phyloP scores from a whole-genome alignment of 2,329 filamentous ascomycete species.

The Beauveria brongniartii region DNA sequence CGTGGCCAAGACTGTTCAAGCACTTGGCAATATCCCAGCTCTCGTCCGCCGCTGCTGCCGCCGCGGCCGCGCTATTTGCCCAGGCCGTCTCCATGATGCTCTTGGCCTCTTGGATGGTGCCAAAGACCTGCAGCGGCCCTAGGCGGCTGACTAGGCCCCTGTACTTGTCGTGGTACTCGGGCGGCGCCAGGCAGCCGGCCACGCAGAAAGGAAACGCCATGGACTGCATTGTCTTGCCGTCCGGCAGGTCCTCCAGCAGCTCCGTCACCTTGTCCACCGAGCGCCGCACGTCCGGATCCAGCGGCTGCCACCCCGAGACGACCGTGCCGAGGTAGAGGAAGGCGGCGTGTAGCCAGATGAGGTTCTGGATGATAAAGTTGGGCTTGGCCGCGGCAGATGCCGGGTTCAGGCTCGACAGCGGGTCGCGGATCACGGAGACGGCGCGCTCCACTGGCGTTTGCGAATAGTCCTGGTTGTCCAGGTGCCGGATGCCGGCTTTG shows the following conservation, averaged over 20 bases:
- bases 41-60: constrained; percentile 24
- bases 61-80: constrained; percentile 22
- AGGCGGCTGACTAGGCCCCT: constrained; percentile 32
- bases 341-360: constrained; percentile 41
- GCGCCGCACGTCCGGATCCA: constrained; percentile 31
- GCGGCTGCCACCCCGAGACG: constrained; percentile 43
- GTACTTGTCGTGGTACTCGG: constrained; percentile 34
- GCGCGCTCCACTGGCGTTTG: not conserved
- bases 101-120: constrained; percentile 35
- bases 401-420: constrained; percentile 17
- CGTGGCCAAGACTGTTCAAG: constrained; percentile 32
- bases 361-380: constrained; percentile 22
- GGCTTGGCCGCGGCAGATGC: constrained; percentile 17
- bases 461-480: constrained; percentile 19
- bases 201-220: constrained; percentile 35
- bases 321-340: constrained; percentile 41
- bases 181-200: constrained; percentile 31
- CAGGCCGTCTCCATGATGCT: constrained; percentile 40
- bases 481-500: constrained; percentile 21
- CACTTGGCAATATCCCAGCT: constrained; percentile 37
- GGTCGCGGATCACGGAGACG: constrained; percentile 15
- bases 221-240: constrained; percentile 25
- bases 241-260: constrained; percentile 25
- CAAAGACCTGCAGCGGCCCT: constrained; percentile 36
- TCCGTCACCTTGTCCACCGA: constrained; percentile 25